phyloP scores from a whole-genome alignment of 2,329 filamentous ascomycete genomes.

The Aspergillus tubingensis region DNA sequence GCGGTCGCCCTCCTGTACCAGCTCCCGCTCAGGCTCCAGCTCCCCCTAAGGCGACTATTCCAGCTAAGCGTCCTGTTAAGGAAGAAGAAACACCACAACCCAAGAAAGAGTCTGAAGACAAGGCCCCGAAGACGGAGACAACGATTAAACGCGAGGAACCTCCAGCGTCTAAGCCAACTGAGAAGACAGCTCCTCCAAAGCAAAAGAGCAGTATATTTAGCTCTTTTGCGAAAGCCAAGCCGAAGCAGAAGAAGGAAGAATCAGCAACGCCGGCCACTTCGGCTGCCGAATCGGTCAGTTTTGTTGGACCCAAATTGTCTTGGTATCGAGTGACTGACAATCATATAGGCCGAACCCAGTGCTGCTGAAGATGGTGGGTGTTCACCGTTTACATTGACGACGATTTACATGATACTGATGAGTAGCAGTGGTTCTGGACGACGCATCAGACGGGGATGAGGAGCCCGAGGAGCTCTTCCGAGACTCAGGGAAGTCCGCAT shows the following conservation, averaged over 20 bases:
- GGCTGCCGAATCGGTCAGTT: slow-evolving; percentile 38
- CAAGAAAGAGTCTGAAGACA: slow-evolving; percentile 27
- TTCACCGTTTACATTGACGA: too few relatives aligned
- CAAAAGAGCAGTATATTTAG: slow-evolving; percentile 70
- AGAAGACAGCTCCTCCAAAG: slow-evolving; percentile 51
- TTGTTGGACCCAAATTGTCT: background rate
- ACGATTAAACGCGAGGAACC: slow-evolving; percentile 26
- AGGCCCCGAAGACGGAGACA: slow-evolving; percentile 23
- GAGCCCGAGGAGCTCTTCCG: slow-evolving; percentile 56
- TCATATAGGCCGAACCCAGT: slow-evolving; percentile 38
- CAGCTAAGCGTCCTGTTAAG: slow-evolving; percentile 44
- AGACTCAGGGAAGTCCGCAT: slow-evolving; percentile 38
- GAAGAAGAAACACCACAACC: slow-evolving; percentile 24
- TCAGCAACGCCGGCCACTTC: slow-evolving; percentile 40
- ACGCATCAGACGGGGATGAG: slow-evolving; percentile 61
- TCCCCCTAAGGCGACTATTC: slow-evolving; percentile 36
- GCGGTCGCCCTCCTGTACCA: slow-evolving; percentile 42
- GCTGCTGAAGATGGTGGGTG: slow-evolving; percentile 53
- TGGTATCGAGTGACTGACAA: slow-evolving; percentile 2
- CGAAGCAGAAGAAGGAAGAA: slow-evolving; percentile 54
- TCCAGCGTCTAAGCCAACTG: slow-evolving; percentile 35
- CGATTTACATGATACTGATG: slow-evolving; percentile 27
- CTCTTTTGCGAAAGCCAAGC: slow-evolving; percentile 72
- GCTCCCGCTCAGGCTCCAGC: slow-evolving; percentile 31
- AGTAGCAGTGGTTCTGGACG: slow-evolving; percentile 50